Conservation (phyloP, 345 rosid species). For the Melaleuca alternifolia region DNA sequence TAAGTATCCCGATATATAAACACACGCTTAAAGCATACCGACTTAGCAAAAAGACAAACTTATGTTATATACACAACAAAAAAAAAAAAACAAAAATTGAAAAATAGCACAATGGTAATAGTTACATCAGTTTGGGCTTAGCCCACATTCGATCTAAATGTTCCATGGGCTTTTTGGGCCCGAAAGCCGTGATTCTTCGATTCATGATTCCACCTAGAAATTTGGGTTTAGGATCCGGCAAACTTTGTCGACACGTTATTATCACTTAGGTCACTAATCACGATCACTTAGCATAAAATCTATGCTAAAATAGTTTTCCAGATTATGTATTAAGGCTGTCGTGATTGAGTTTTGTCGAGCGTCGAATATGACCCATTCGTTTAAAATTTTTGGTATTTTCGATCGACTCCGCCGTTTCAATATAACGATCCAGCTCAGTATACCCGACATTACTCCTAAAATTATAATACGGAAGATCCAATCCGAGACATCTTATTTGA, state of each 20-base stretch:
- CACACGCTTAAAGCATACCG: too few relatives aligned
- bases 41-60: too few relatives aligned
- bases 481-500: neutral
- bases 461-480: neutral
- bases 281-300: neutral
- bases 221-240: neutral
- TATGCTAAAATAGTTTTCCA: neutral
- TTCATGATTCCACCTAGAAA: neutral
- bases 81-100: too few relatives aligned
- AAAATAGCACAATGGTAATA: neutral
- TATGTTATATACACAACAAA: too few relatives aligned
- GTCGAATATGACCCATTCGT: neutral
- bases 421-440: neutral
- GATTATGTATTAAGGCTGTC: neutral
- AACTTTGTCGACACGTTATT: neutral
- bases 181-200: neutral
- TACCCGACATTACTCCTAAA: neutral
- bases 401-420: neutral
- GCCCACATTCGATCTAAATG: neutral
- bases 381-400: neutral
- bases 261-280: neutral
- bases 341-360: neutral
- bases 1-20: too few relatives aligned
- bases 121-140: neutral
- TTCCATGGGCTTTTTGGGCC: neutral